Base-by-base conservation (phyloP, 495 filamentous ascomycete species). In the Immersiella caudata region DNA sequence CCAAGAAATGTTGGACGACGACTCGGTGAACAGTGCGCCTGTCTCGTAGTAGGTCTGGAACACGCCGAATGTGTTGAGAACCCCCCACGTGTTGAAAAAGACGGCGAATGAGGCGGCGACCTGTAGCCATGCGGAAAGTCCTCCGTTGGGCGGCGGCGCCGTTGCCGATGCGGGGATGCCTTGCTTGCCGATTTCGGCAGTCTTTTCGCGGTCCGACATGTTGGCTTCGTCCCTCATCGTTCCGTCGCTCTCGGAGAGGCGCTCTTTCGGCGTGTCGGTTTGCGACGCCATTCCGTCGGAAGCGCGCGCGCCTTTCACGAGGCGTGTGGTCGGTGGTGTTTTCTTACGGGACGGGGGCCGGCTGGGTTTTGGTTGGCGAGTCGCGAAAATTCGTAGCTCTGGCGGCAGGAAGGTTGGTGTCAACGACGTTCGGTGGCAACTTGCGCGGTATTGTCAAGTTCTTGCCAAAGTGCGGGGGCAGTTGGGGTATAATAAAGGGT, bases 21-120 rank as follows among this genome's bases (percentile, higher is more conserved):
- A 83, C 9, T 82, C 79, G 5, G 74, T 60, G 6, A 80, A 75
- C 5, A 91, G 80, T 4, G 82, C 35, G 16, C 70, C 77, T 12
- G 81, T 80, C 66, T 89, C 84, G 73, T 91, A 92, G 76, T 88
- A 91, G 4, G 88, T 87, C 71, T 92, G 89, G 72, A 87, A 92
- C 27, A 86, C 84, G 50, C 87, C 89, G 74, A 89, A 91, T 2
- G 88, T 85, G 64, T 89, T 90, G 58, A 90, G 79, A 0, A 90
- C 75, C 35, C 89, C 84, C 84, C 85, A 86, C 16, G 83, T 79
- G 69, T 86, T 87, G 74, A 85, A 84, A 73, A 85, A 82, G 65
- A 87, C 59, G 69, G 82, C 78, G 76, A 85, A 86, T 52, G 74
- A 74, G 12, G 79, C 79, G 24, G 78, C 29, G 9, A 86, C 85